phyloP scores from a whole-genome alignment of 2,329 filamentous ascomycete species.

The Trichoderma semiorbis region DNA sequence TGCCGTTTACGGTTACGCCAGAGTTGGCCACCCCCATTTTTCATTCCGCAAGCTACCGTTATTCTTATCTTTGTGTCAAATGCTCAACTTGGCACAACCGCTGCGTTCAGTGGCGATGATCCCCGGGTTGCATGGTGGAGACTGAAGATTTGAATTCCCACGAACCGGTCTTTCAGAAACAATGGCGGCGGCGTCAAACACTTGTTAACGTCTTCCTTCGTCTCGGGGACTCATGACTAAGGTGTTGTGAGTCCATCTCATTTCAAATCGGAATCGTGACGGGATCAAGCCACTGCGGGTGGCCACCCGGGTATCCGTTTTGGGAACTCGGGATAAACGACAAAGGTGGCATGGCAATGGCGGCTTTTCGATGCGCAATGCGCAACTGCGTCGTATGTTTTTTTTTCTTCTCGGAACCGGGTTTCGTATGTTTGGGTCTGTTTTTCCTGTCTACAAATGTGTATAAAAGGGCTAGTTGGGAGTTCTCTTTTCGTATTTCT shows the following conservation, averaged over 20 bases:
- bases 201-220: neutral
- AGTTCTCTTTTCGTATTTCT: neutral
- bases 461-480: neutral
- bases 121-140: neutral
- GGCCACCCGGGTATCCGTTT: constrained; percentile 9
- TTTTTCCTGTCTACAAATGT: neutral
- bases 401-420: neutral
- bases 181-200: neutral
- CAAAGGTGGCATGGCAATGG: neutral
- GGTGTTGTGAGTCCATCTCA: neutral
- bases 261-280: neutral
- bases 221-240: neutral
- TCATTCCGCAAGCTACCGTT: neutral
- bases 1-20: neutral
- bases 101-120: neutral
- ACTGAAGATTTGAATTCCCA: neutral
- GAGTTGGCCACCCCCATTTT: neutral
- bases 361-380: neutral
- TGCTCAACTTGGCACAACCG: neutral
- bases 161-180: neutral
- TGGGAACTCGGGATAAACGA: neutral
- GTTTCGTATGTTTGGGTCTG: neutral
- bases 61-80: neutral
- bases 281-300: neutral
- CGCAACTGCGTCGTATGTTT: neutral